Evolutionary conservation across 1,284 basidiomycete genomes (phyloP).

Genomic region (Trichosporon sp.): DNA sequence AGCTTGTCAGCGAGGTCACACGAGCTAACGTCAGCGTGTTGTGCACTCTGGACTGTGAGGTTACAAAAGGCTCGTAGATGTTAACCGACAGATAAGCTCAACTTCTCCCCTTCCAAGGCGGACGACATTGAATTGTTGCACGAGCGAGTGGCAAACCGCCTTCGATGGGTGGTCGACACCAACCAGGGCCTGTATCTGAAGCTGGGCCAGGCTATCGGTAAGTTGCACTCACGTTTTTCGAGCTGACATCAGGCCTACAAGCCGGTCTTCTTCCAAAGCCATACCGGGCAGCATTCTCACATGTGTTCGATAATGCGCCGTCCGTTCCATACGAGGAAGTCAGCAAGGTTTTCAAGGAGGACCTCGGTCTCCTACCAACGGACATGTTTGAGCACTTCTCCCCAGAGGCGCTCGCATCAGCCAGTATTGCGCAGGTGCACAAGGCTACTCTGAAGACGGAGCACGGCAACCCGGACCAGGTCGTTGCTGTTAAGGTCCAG

Average conservation of each 20-base stretch:
- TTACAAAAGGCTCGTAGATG: too few species aligned
- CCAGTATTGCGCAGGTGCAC: slow-evolving; percentile 88
- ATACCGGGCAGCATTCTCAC: slow-evolving; percentile 76
- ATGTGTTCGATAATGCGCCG: slow-evolving; percentile 82
- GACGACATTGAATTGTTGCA: slow-evolving; percentile 76
- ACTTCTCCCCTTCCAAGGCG: slow-evolving; percentile 68
- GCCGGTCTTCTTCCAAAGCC: slow-evolving; percentile 77
- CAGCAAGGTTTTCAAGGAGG: slow-evolving; percentile 67
- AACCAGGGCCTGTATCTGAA: slow-evolving; percentile 90
- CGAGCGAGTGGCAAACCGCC: slow-evolving; percentile 73
- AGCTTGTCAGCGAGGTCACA: slow-evolving; percentile 48
- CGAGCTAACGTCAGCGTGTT: slow-evolving; percentile 40
- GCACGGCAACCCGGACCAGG: slow-evolving; percentile 32
- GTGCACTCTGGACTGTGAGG: slow-evolving; percentile 54
- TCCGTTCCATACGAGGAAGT: slow-evolving; percentile 74
- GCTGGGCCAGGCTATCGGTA: slow-evolving; percentile 65
- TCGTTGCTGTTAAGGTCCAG: slow-evolving; percentile 88
- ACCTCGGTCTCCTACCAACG: slow-evolving; percentile 68
- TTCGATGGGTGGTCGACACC: slow-evolving; percentile 71
- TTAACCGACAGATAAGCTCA: slow-evolving; percentile 66
- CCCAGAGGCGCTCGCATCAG: slow-evolving; percentile 72
- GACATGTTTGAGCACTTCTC: slow-evolving; percentile 79
- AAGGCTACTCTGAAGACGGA: slow-evolving; percentile 64
- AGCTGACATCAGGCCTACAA: slow-evolving; percentile 67
- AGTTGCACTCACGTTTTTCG: not conserved